phyloP scores from a whole-genome alignment of 208 protist species.

The Leishmania tropica region DNA sequence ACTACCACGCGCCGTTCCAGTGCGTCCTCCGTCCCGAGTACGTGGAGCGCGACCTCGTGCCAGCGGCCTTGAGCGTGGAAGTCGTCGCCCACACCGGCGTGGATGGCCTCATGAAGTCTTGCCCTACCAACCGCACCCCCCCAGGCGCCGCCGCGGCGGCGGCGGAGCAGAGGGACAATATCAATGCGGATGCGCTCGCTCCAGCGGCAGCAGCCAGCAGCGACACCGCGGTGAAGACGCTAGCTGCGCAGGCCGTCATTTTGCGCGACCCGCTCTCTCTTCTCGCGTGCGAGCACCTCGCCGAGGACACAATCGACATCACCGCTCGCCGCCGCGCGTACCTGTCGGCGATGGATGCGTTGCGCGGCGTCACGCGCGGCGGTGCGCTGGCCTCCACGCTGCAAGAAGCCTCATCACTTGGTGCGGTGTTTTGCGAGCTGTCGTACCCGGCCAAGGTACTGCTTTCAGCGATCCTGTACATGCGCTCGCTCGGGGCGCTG shows the following conservation, averaged over 20 bases:
- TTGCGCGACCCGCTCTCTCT: constrained; percentile 50
- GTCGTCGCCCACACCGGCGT: constrained; percentile 1
- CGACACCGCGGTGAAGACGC: neutral
- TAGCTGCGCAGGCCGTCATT: constrained; percentile 50
- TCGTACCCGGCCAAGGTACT: constrained; percentile 72
- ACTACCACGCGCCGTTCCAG: constrained; percentile 49
- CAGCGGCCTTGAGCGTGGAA: constrained; percentile 14
- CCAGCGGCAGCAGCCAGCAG: neutral
- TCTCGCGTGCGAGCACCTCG: constrained; percentile 59
- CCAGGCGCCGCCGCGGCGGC: neutral
- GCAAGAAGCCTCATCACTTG: constrained; percentile 26
- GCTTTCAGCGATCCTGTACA: constrained; percentile 71
- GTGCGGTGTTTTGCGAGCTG: constrained; percentile 51
- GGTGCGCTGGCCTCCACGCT: constrained; percentile 27
- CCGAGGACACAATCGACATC: constrained; percentile 33
- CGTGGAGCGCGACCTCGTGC: constrained; percentile 15
- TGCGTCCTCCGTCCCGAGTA: constrained; percentile 26
- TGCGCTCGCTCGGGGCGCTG: constrained; percentile 80
- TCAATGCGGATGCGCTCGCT: neutral
- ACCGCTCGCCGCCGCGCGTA: constrained; percentile 19
- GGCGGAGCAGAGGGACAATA: neutral
- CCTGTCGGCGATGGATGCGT: constrained; percentile 18
- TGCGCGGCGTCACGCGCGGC: constrained; percentile 7
- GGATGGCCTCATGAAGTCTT: neutral
- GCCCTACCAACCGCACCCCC: neutral